Conservation (phyloP, 1,139 yeast species). For the Kluyveromyces sp. region DNA sequence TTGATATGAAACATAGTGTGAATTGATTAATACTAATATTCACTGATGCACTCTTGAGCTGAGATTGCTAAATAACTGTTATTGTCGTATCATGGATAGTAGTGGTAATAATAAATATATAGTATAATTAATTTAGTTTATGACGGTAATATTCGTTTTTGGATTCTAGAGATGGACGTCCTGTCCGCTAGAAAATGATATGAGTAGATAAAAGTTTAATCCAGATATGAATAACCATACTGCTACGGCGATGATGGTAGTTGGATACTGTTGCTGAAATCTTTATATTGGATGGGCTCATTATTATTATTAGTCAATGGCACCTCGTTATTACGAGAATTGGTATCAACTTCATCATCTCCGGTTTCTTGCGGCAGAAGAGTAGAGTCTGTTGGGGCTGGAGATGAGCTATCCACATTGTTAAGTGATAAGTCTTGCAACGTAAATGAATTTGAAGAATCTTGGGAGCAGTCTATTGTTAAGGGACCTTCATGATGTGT, state of each 20-base stretch:
- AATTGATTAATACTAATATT: no score
- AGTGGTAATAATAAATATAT: neutral
- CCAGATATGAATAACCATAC: conserved; percentile 73
- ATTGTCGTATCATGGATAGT: no score
- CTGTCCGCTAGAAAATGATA: conserved; percentile 65
- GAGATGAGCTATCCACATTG: neutral
- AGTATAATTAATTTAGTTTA: neutral
- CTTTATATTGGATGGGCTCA: conserved; percentile 26
- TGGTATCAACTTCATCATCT: conserved; percentile 12
- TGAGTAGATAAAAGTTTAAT: conserved; percentile 67
- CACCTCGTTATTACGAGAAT: conserved; percentile 10
- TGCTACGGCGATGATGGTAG: conserved; percentile 48
- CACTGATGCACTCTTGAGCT: no score
- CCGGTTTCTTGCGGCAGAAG: neutral
- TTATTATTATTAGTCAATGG: conserved; percentile 8
- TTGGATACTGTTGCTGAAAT: conserved; percentile 63
- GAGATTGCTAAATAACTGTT: no score
- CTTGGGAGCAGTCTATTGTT: conserved; percentile 12
- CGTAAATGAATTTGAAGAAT: conserved; percentile 4
- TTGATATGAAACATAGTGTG: neutral
- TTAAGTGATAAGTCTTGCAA: conserved; percentile 1
- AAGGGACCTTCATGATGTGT: conserved; percentile 47
- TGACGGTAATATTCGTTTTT: neutral
- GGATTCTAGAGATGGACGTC: conserved; percentile 43
- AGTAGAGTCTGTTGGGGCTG: neutral